These are phyloP conservation scores for Zea luxurians DNA, from an alignment of 176 grass and related monocot species.

Conservation along the genomic window DNA sequence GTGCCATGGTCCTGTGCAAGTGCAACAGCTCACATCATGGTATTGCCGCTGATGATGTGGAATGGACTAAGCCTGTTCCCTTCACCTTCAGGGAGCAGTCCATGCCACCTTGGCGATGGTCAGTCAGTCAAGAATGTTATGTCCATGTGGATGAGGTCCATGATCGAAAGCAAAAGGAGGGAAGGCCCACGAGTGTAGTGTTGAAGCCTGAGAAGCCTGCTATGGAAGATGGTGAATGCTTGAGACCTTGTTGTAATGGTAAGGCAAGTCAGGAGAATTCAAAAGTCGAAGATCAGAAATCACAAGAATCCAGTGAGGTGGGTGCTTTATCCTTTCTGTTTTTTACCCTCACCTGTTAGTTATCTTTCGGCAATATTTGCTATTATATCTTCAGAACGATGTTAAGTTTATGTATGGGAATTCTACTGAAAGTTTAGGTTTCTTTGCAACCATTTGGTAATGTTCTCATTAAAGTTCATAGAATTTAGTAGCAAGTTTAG, in stretches of 20 bases:
- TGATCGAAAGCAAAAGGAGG: slow-evolving; percentile 20
- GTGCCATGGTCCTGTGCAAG: neutral
- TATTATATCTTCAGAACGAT: neutral
- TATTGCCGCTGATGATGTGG: neutral
- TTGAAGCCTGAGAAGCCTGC: neutral
- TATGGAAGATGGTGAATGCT: slow-evolving; percentile 23
- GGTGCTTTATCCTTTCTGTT: neutral
- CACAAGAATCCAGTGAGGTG: slow-evolving; percentile 4
- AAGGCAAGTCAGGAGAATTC: neutral
- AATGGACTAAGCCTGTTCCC: neutral
- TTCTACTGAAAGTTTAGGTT: too few species aligned
- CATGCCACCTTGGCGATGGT: neutral
- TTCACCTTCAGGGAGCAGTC: slow-evolving; percentile 9
- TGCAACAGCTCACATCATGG: neutral
- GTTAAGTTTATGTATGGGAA: neutral
- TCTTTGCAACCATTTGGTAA: too few species aligned
- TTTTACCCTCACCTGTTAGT: neutral
- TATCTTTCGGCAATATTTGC: neutral
- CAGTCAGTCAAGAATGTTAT: neutral
- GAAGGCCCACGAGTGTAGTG: neutral
- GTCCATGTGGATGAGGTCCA: neutral
- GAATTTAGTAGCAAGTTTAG: too few species aligned
- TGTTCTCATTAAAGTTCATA: too few species aligned
- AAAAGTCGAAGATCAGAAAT: neutral
- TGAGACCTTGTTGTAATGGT: neutral